Evolutionary conservation across 2,329 filamentous ascomycete genomes (phyloP).

Genomic region (Aspergillus sergii): DNA sequence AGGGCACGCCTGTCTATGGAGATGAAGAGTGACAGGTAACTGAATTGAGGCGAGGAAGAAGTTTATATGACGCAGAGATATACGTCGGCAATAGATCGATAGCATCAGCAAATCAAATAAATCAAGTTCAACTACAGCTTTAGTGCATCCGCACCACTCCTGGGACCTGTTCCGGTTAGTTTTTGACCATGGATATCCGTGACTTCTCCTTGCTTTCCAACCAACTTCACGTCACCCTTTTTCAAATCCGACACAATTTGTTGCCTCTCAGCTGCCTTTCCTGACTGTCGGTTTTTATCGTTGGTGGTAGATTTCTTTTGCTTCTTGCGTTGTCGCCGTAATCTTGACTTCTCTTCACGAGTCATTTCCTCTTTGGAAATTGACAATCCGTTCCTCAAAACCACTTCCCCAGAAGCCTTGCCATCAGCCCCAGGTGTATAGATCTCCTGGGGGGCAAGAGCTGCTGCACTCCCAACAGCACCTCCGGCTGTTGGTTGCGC

Average conservation of each 20-base stretch:
- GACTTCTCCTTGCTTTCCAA: slow-evolving; percentile 85
- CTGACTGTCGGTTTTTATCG: slow-evolving; percentile 47
- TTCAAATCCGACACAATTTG: slow-evolving; percentile 69
- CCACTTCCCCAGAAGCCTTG: slow-evolving; percentile 67
- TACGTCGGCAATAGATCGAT: neutral
- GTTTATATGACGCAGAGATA: neutral
- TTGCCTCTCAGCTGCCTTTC: slow-evolving; percentile 49
- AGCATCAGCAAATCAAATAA: neutral
- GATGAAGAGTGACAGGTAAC: neutral
- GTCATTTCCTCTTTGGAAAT: slow-evolving; percentile 83
- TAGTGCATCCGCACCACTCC: slow-evolving; percentile 33
- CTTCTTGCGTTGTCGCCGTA: slow-evolving; percentile 82
- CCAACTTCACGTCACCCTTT: slow-evolving; percentile 87
- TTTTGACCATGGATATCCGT: slow-evolving; percentile 82
- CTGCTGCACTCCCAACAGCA: slow-evolving; percentile 59
- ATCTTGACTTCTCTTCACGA: slow-evolving; percentile 78
- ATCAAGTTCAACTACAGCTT: slow-evolving; percentile 34
- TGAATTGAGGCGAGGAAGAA: neutral
- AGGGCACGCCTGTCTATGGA: slow-evolving; percentile 9
- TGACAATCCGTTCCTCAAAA: slow-evolving; percentile 75
- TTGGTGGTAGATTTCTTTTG: slow-evolving; percentile 65
- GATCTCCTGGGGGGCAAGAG: slow-evolving; percentile 90
- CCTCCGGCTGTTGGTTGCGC: slow-evolving; percentile 82
- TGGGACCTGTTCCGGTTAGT: slow-evolving; percentile 44
- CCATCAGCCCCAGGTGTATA: slow-evolving; percentile 77